Evolutionary conservation across 2,329 filamentous ascomycete species (phyloP), one percentile per base, ranked within the genome.

Genomic region (Pseudogymnoascus sp.): DNA sequence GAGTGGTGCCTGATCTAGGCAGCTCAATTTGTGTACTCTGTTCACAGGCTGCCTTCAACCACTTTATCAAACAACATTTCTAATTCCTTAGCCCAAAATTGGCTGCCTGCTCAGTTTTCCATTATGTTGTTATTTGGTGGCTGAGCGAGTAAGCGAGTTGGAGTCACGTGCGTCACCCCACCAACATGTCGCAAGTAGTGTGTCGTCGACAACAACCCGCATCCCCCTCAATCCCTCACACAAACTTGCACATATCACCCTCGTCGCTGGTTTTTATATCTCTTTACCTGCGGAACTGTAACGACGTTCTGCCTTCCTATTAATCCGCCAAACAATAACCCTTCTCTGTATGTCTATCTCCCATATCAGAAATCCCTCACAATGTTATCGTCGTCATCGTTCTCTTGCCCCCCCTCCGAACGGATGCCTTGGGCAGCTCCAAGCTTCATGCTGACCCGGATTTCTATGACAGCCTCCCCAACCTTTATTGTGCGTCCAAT

Each of bases 181-280:
- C 50, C 50, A 56, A 56, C 50, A 33, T 56, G 50, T 56, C 50
- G 50, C 50, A 33, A 56, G 50, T 56, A 56, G n/a, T 53, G 21
- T 56, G 50, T 56, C 50, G 50, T 56, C 28, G 50, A 56, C 50
- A 56, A 56, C 50, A 56, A 56, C 50, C 50, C n/a, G 50, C 50
- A 47, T 56, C 50, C 50, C 50, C 50, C 50, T 56, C 50, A 56
- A 56, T 56, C 50, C 50, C 50, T 56, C 50, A 56, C 50, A 56
- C 50, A 56, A 56, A 56, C 50, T 56, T 56, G 28, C 50, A 56
- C 50, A 56, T 33, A 56, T 56, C 50, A 33, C 50, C 8, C 25
- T 53, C 50, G 16, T 33, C 50, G 50, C 28, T 21, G 16, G 50
- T 56, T 56, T 56, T 56, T 33, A 56, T 56, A 56, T 33, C 28